Evolutionary conservation across 106 monocot genomes (phyloP).

Genomic region (Dactylorhiza incarnata): DNA sequence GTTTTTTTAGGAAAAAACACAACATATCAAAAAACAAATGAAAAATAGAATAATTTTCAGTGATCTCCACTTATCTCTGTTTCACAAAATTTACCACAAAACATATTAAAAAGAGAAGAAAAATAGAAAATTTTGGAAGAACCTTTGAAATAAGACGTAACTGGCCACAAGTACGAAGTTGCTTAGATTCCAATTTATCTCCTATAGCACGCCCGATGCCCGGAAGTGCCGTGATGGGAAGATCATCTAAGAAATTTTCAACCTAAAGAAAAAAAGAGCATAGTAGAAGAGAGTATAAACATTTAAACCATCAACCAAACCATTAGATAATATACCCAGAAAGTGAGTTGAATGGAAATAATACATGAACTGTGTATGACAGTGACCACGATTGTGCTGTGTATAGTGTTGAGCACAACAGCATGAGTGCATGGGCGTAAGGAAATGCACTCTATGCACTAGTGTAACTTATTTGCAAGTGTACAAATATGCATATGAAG

Average conservation of each 20-base stretch:
- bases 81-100: background rate
- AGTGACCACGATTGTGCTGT: too few species aligned
- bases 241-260: conserved; percentile 53
- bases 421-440: background rate
- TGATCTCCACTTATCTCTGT: background rate
- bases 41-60: background rate
- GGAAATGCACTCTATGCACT: background rate
- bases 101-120: background rate
- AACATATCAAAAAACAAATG: background rate
- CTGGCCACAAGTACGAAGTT: conserved; percentile 68
- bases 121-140: background rate
- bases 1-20: background rate
- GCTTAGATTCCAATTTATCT: conserved; percentile 53
- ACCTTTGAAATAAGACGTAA: conserved; percentile 69
- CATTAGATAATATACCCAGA: background rate
- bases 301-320: conserved; percentile 1
- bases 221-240: conserved; percentile 73
- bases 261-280: conserved; percentile 34
- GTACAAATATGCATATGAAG: background rate
- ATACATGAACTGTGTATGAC: too few species aligned
- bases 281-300: background rate
- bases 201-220: conserved; percentile 62
- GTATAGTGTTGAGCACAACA: too few species aligned
- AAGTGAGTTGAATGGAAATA: too few species aligned
- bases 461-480: background rate